Base-by-base conservation (phyloP, 108 stramenopile species). In the Nitzschia sp. region DNA sequence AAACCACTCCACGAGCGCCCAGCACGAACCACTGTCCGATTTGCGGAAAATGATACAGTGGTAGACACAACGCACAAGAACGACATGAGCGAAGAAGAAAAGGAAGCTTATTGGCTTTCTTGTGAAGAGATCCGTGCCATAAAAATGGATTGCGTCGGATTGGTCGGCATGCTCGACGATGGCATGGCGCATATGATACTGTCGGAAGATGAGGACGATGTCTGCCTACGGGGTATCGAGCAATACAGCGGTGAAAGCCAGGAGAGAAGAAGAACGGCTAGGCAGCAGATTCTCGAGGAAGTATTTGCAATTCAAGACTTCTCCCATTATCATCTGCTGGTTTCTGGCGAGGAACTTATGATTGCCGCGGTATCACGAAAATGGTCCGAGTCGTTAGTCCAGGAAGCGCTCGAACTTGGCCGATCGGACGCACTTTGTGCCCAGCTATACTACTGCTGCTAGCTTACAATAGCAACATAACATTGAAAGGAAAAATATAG, bases 111-210 rank as follows among this genome's bases (percentile, higher is more conserved):
- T 23, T 61, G 60, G 60, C 26, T 41, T 26, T 61, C 41, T 1
- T 44, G 45, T 41, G 60, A 61, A 61, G 60, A 61, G 33, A n/a
- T 61, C 1, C 60, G 60, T 1, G 60, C 60, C 11, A 61, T 61
- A 6, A 61, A 61, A 41, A 61, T 45, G 41, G 60, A 61, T 2
- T 61, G 60, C 19, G 26, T 44, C 26, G 33, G 41, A 32, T 44
- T 61, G 60, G 60, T 61, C 9, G 60, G 60, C 36, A 61, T 61
- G 60, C 5, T 61, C 23, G 60, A 61, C 41, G 60, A 61, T 41
- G 60, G 25, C 4, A 34, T 26, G 36, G 2, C 21, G 1, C 22
- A 25, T 25, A 21, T 26, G 16, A 44, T 61, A 41, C 6, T 45
- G 19, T 25, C 19, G 9, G 60, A 61, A 13, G 60, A 61, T 45